phyloP scores from a whole-genome alignment of 345 rosid genomes.

The Pugionium dolabratum region DNA sequence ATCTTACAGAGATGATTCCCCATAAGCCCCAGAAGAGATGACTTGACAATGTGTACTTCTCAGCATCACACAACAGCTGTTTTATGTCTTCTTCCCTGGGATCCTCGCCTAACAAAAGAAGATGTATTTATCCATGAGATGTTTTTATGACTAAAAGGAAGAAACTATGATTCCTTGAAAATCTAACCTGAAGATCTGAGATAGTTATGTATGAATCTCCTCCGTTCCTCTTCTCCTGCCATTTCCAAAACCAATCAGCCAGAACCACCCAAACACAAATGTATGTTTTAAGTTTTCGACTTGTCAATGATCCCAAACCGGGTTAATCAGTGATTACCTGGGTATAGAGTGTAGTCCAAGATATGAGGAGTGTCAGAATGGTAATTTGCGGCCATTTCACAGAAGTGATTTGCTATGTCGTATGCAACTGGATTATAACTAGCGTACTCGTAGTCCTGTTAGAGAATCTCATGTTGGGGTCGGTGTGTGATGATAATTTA shows the following conservation, averaged over 20 bases:
- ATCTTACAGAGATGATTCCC: constrained; percentile 54
- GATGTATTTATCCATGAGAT: background rate
- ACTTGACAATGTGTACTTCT: constrained; percentile 70
- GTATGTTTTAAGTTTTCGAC: background rate
- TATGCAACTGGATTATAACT: constrained; percentile 81
- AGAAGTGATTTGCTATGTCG: constrained; percentile 91
- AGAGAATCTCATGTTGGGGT: constrained; percentile 19
- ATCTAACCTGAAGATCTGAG: constrained; percentile 59
- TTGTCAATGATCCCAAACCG: constrained; percentile 11
- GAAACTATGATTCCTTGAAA: background rate
- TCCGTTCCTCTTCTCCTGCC: constrained; percentile 62
- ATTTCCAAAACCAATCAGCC: constrained; percentile 16
- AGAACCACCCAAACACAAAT: background rate
- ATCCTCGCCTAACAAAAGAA: constrained; percentile 46
- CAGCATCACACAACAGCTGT: constrained; percentile 50
- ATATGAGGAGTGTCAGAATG: constrained; percentile 83
- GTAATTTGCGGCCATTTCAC: constrained; percentile 88
- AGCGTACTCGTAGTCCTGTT: constrained; percentile 86
- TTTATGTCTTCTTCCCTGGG: constrained; percentile 49
- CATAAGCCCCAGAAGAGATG: constrained; percentile 84
- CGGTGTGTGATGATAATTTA: background rate
- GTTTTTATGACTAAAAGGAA: constrained; percentile 10
- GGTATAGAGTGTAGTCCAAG: constrained; percentile 61
- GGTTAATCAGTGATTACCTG: constrained; percentile 48
- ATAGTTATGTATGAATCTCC: constrained; percentile 56